Conservation (phyloP, 1,284 basidiomycete species). For the Boletus albobrunnescens region DNA sequence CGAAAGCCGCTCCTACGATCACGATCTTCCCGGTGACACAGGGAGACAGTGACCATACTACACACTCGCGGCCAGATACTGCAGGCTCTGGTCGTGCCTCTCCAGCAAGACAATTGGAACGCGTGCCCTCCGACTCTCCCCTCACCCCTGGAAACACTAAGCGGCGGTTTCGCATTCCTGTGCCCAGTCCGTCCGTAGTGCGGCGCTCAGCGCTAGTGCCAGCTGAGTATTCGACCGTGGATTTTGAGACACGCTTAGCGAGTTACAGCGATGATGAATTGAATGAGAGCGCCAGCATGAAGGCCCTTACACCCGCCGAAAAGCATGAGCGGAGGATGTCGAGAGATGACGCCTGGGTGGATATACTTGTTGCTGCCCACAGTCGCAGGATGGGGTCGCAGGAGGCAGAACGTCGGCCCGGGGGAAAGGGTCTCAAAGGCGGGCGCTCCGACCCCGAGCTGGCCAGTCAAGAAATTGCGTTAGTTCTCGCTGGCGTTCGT, state of each 20-base stretch:
- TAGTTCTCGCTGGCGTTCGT: conserved; percentile 63
- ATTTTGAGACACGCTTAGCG: conserved; percentile 69
- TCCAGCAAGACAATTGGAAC: conserved; percentile 25
- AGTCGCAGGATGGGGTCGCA: conserved; percentile 57
- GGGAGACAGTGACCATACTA: conserved; percentile 18
- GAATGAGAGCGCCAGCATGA: conserved; percentile 30
- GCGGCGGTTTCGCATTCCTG: conserved; percentile 57
- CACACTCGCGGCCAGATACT: conserved; percentile 25
- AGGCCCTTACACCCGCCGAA: conserved; percentile 30
- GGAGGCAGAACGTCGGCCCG: conserved; percentile 45
- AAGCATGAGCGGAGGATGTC: conserved; percentile 53
- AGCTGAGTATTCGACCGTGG: conserved; percentile 68
- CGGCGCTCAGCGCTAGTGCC: conserved; percentile 51
- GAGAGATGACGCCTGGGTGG: conserved; percentile 76
- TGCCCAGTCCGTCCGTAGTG: conserved; percentile 45
- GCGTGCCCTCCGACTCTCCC: conserved; percentile 27
- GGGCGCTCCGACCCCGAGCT: conserved; percentile 61
- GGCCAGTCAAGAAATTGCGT: conserved; percentile 66
- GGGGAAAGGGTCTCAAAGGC: conserved; percentile 31
- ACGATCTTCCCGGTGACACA: conserved; percentile 20
- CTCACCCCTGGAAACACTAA: conserved; percentile 26
- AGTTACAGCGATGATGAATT: conserved; percentile 62
- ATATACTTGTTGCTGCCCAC: conserved; percentile 74
- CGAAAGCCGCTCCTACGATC: conserved; percentile 26
- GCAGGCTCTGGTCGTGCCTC: conserved; percentile 16